Evolutionary conservation across 2,329 filamentous ascomycete genomes (phyloP), one percentile per base, ranked within the genome.

Genomic region (Purpureocillium lavendulum): DNA sequence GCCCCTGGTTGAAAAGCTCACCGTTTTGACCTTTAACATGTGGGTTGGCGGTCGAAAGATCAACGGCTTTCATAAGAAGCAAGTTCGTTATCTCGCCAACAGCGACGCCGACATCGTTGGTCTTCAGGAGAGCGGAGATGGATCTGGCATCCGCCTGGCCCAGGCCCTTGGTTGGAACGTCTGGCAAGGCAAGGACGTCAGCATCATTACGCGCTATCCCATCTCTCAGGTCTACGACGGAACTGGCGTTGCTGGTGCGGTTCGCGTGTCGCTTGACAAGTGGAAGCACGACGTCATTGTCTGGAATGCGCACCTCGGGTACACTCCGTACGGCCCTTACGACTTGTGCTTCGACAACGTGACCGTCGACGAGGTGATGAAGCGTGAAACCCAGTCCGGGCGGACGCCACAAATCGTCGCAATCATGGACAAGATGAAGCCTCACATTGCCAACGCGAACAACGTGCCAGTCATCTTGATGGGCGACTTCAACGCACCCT

Each of bases 401-500:
- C 63, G 65, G 8, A 61, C 60, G 2, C 52, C 52, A 13, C 60
- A 67, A 42, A 64, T 66, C 41, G 48, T 45, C 36, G 53, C 57
- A 13, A 64, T 58, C 1, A 42, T 66, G 4, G 40, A 42, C 1
- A 52, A 47, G 4, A 67, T 67, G 56, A 38, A 52, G 29, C 40
- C 38, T 6, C 51, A 59, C 4, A 44, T 67, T 1, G 45, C 43
- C 7, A 43, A 58, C 17, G 48, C 59, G 0, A 53, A 60, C 17
- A 47, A 52, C 0, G 43, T 56, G 1, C 62, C 65, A 4, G 57
- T 66, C 1, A 41, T 67, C 24, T 39, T 68, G 2, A 50, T 59
- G 1, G 65, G 65, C 15, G 65, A 68, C 46, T 63, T 67, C 42
- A 67, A 67, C 45, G 62, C 65, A 1, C 64, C 65, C 0, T 67